Conservation (phyloP, 2,329 filamentous ascomycete genomes). For the Phoma sp. region DNA sequence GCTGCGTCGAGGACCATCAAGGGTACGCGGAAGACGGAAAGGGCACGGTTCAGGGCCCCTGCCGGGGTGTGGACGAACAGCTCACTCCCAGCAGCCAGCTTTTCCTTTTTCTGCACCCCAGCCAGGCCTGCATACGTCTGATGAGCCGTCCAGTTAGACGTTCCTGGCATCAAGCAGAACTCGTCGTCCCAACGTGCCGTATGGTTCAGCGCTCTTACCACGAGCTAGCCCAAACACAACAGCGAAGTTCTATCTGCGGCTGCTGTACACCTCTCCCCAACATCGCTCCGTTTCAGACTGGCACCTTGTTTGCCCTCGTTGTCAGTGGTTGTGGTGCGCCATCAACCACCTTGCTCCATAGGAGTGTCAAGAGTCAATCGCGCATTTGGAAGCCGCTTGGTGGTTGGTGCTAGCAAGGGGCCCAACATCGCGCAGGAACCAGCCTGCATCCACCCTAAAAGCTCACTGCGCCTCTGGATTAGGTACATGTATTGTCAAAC, state of each 20-base stretch:
- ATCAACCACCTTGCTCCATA: conserved; percentile 16
- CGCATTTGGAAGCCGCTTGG: conserved; percentile 44
- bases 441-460: conserved; percentile 37
- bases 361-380: conserved; percentile 33
- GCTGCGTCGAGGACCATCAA: conserved; percentile 30
- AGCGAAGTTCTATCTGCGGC: conserved; percentile 31
- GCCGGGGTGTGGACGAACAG: conserved; percentile 25
- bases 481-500: conserved; percentile 23
- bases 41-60: conserved; percentile 34
- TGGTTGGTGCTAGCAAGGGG: conserved; percentile 44
- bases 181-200: conserved; percentile 36
- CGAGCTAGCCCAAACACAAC: conserved; percentile 40
- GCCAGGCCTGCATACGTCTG: conserved; percentile 26
- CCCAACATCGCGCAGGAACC: conserved; percentile 39
- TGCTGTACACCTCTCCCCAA: conserved; percentile 44
- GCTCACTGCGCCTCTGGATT: conserved; percentile 28
- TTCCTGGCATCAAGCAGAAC: conserved; percentile 40
- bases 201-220: conserved; percentile 33
- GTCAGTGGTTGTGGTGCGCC: conserved; percentile 38
- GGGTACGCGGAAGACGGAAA: conserved; percentile 45
- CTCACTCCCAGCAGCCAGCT: conserved; percentile 31
- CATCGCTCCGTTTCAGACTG: conserved; percentile 45
- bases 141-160: conserved; percentile 38
- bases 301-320: conserved; percentile 38
- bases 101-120: conserved; percentile 39